A percentile compares a stretch with the other conserved stretches of the same genome.
phyloP scores from a whole-genome alignment of 164 flowering plant genomes.

The Warburgia ugandensis region DNA sequence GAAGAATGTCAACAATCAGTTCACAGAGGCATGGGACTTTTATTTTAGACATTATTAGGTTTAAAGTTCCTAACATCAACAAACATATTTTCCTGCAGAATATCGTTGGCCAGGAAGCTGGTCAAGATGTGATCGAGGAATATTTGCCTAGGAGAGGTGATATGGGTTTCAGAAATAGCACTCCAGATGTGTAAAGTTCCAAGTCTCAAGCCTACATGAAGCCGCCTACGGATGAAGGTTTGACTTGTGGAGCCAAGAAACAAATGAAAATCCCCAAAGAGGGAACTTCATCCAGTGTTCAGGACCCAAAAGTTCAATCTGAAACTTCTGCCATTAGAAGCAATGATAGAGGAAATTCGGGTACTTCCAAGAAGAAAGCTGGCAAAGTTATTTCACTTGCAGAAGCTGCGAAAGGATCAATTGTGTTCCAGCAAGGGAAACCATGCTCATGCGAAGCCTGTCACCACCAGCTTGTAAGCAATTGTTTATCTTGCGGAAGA shows the following conservation, averaged over 20 bases:
- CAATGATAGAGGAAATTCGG: constrained; percentile 27
- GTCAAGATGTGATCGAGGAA: constrained; percentile 66
- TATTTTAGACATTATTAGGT: background rate
- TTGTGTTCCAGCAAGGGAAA: constrained; percentile 86
- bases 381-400: constrained; percentile 83
- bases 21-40: background rate
- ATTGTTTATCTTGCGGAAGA: constrained; percentile 93
- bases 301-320: constrained; percentile 18
- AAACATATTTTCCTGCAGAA: constrained; percentile 38
- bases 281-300: constrained; percentile 19
- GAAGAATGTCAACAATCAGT: no score
- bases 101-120: constrained; percentile 76
- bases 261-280: constrained; percentile 40
- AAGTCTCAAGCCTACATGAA: constrained; percentile 71
- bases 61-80: background rate
- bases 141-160: constrained; percentile 72
- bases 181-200: constrained; percentile 25
- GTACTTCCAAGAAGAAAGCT: constrained; percentile 52
- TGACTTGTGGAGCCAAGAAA: constrained; percentile 40
- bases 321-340: constrained; percentile 26
- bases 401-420: constrained; percentile 89
- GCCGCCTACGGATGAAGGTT: constrained; percentile 44
- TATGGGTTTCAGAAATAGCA: constrained; percentile 19
- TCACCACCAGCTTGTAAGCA: constrained; percentile 70
- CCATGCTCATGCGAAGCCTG: constrained; percentile 97